Conservation (phyloP, 2,329 filamentous ascomycete genomes). For the Periglandula ipomoeae region DNA sequence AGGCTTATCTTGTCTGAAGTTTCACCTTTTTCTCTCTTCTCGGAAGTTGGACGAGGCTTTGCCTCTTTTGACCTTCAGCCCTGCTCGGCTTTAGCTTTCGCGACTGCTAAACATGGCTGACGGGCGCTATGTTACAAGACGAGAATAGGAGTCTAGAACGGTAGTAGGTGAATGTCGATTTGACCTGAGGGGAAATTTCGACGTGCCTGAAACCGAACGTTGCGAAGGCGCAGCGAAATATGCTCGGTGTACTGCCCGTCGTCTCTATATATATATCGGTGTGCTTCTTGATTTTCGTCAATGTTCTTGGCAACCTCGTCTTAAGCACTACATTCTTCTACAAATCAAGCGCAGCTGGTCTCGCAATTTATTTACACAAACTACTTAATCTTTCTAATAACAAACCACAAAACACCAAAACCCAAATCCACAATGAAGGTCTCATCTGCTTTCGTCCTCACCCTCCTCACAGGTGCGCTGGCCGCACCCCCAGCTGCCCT, state of each 20-base stretch:
- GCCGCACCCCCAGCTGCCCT: conserved; percentile 1
- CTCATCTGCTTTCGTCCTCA: conserved; percentile 5
- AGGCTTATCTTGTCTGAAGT: neutral
- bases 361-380: neutral
- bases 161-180: too few relatives aligned
- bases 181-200: too few relatives aligned
- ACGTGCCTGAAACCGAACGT: too few relatives aligned
- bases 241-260: too few relatives aligned
- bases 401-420: neutral
- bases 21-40: neutral
- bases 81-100: too few relatives aligned
- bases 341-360: neutral
- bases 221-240: too few relatives aligned
- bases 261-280: too few relatives aligned
- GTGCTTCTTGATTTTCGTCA: too few relatives aligned
- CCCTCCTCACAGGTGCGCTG: conserved; percentile 9
- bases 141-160: neutral
- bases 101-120: neutral
- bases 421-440: conserved; percentile 4
- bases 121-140: neutral
- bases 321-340: neutral
- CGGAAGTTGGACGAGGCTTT: too few relatives aligned
- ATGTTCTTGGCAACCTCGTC: too few relatives aligned
- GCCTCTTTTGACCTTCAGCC: neutral
- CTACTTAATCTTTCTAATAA: neutral